phyloP scores from a whole-genome alignment of 2,329 filamentous ascomycete genomes.

The Polychaeton citri region DNA sequence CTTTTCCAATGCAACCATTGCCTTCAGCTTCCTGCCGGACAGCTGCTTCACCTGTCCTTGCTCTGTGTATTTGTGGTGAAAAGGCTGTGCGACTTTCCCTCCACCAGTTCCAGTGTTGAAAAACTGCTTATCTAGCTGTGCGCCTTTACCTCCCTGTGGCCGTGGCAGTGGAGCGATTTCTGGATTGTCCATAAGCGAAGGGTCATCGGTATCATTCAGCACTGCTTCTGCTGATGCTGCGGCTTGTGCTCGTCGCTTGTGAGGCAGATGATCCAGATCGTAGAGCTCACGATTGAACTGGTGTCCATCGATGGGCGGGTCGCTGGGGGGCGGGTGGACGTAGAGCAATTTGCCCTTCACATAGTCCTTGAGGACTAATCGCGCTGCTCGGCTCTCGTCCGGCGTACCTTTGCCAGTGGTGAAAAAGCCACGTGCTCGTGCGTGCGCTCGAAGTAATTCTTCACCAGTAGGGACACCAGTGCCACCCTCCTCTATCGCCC shows the following conservation, averaged over 20 bases:
- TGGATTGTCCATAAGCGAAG: slow-evolving; percentile 32
- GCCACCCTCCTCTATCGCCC: slow-evolving; percentile 81
- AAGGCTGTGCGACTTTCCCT: slow-evolving; percentile 61
- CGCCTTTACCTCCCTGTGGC: slow-evolving; percentile 55
- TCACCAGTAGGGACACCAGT: slow-evolving; percentile 73
- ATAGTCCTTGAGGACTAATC: slow-evolving; percentile 89
- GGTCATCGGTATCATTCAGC: slow-evolving; percentile 20
- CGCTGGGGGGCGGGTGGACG: slow-evolving; percentile 70
- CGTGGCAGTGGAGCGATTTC: slow-evolving; percentile 33
- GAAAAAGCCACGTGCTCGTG: slow-evolving; percentile 76
- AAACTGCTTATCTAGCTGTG: slow-evolving; percentile 74
- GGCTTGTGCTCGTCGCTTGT: slow-evolving; percentile 57
- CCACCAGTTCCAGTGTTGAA: slow-evolving; percentile 55
- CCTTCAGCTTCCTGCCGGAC: slow-evolving; percentile 68
- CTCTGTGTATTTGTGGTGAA: slow-evolving; percentile 78
- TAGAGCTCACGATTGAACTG: slow-evolving; percentile 88
- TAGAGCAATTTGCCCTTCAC: slow-evolving; percentile 91
- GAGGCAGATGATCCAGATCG: slow-evolving; percentile 66
- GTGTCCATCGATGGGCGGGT: slow-evolving; percentile 49
- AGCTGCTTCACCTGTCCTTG: slow-evolving; percentile 60
- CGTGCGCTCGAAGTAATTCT: slow-evolving; percentile 77
- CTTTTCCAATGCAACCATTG: slow-evolving; percentile 71
- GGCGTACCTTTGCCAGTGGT: slow-evolving; percentile 76
- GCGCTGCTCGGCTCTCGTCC: slow-evolving; percentile 81
- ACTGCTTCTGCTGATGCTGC: slow-evolving; percentile 26